Conservation (phyloP, 1,139 yeast species). For the Martiniozyma asiatica region DNA sequence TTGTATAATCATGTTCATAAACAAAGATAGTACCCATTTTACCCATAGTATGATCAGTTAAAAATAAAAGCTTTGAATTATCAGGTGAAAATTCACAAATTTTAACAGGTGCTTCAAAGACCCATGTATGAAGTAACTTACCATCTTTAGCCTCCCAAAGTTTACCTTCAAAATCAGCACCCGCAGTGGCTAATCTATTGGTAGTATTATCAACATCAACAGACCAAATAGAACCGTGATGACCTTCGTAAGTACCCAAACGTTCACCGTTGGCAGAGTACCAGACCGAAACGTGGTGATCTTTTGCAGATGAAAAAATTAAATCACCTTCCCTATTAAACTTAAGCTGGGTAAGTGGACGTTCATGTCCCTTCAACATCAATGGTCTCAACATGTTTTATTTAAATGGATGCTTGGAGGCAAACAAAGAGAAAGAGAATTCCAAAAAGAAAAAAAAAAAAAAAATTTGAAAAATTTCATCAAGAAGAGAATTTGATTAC, state of each 20-base stretch:
- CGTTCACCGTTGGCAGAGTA: conserved; percentile 93
- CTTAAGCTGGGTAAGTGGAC: conserved; percentile 83
- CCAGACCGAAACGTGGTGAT: conserved; percentile 84
- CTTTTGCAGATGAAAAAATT: conserved; percentile 86
- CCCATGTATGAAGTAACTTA: conserved; percentile 62
- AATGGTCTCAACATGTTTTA: conserved; percentile 39
- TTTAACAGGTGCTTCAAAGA: conserved; percentile 75
- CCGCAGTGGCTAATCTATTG: conserved; percentile 69
- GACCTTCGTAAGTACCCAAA: conserved; percentile 84
- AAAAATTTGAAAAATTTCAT: neutral
- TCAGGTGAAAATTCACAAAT: conserved; percentile 80
- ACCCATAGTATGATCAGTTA: conserved; percentile 92
- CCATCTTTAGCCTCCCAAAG: conserved; percentile 83
- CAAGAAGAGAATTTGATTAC: conserved; percentile 6
- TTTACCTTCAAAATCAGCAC: conserved; percentile 80
- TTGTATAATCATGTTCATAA: conserved; percentile 41
- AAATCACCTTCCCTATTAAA: conserved; percentile 93
- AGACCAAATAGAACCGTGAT: conserved; percentile 92
- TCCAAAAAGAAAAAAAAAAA: neutral
- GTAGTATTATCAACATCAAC: conserved; percentile 73
- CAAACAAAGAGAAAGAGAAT: no score
- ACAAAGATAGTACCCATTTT: conserved; percentile 67
- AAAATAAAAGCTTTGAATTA: conserved; percentile 56
- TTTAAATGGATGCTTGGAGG: no score
- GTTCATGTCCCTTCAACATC: conserved; percentile 66